These are phyloP conservation scores for Dysphania ambrosioides DNA, from an alignment of 148 eudicot species.

Conservation along the genomic window DNA sequence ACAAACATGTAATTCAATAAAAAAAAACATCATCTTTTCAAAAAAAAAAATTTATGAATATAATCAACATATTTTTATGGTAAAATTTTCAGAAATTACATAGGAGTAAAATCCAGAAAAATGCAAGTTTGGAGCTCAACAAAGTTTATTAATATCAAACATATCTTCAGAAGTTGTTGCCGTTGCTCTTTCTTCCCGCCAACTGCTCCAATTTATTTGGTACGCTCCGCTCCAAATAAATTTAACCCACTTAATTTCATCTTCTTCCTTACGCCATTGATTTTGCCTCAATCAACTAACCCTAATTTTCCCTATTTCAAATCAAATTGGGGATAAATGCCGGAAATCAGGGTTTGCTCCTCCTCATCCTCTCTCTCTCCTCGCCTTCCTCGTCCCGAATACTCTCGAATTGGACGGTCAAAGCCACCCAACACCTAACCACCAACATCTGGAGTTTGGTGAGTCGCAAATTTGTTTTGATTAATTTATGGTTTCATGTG, in stretches of 20 bases:
- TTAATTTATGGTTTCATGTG: slow-evolving; percentile 11
- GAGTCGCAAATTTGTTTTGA: slow-evolving; percentile 17
- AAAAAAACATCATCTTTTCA: not conserved
- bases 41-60: not conserved
- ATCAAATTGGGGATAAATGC: slow-evolving; percentile 12
- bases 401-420: slow-evolving; percentile 17
- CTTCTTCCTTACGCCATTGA: not conserved
- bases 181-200: slow-evolving; percentile 27
- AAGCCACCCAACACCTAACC: slow-evolving; percentile 17
- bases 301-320: not conserved
- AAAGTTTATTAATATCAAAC: not conserved
- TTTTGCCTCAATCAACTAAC: not conserved
- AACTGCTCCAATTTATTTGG: slow-evolving; percentile 21
- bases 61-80: not conserved
- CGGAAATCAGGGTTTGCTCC: slow-evolving; percentile 24
- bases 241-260: not conserved
- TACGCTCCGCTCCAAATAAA: slow-evolving; percentile 13
- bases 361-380: slow-evolving; percentile 8
- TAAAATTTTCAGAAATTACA: not conserved
- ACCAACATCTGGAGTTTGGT: slow-evolving; percentile 42
- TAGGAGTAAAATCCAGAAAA: not conserved
- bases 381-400: slow-evolving; percentile 14
- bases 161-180: not conserved
- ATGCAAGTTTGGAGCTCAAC: not conserved
- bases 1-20: no score